Base-by-base conservation (phyloP, 805 yeast species). In the Yamadazyma akitaensis region DNA sequence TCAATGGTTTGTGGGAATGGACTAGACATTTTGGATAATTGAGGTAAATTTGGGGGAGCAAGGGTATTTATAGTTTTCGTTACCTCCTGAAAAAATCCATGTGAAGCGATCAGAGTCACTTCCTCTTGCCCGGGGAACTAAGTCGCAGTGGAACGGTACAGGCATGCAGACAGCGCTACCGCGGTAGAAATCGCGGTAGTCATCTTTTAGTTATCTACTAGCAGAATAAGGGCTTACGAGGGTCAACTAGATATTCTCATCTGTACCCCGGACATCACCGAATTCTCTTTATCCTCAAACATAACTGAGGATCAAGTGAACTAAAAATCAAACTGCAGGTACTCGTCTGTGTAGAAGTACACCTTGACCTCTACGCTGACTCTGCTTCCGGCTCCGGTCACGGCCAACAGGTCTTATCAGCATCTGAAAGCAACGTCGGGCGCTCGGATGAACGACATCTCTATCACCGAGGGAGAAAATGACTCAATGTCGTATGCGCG, bases 1-100 rank as follows among this genome's bases (percentile, higher is more conserved):
- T 73, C 76, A 38, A 61, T 57, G 32, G 72, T 61, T 52, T 62
- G 57, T 48, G 80, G 80, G 57, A 75, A 76, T 53, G 80, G 80
- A 42, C 65, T 40, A 35, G 72, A 58, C 73, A 68, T 68, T 9
- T 18, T 55, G 16, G 14, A 17, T 37, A 28, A 30, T 28, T 28
- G 12, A 34, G 24, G 19, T 30, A 32, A 41, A 28, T 24, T 30
- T 30, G 53, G 49, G 51, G 44, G 40, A 50, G 53, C 53, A 50
- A 50, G 42, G 41, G 14, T 21, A 47, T 50, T 50, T 50, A 50
- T 50, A 50, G 47, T 50, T 47, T 47, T 40, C 37, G 21, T 26
- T 46, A 46, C 49, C 49, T 46, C 49, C 24, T 21, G 24, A 28
- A 13, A 21, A 16, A 26, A 17, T 40, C 39, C 46, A 41, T 41